Base-by-base conservation (phyloP, 495 filamentous ascomycete genomes). In the Penicilliopsis zonata region DNA sequence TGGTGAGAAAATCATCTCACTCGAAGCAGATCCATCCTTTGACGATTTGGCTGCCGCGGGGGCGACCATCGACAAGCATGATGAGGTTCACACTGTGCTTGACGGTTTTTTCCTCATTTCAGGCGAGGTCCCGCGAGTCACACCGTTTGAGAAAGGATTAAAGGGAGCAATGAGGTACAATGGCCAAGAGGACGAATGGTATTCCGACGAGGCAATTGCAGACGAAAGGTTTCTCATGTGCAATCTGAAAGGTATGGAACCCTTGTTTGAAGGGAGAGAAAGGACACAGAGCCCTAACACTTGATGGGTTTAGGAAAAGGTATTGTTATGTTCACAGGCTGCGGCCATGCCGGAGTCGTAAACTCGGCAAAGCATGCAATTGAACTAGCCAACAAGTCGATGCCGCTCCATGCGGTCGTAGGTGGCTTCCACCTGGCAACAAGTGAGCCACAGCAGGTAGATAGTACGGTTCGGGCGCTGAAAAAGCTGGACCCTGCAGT, bases 241-340 rank as follows among this genome's bases (percentile, higher is more conserved):
- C 36, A 69, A 72, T 34, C 36, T 76, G 16, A 76, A 73, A 55
- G 69, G 69, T 66, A 32, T 5, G 39, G 37, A 4, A 14, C 20
- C 25, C 4, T 9, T 27, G 25, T 13, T 13, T 23, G 21, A 23
- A 23, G 21, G 21, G 10, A 23, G 10, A 6, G 21, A 23, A n/a
- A n/a, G n/a, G n/a, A n/a, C n/a, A n/a, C n/a, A n/a, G n/a, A n/a
- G n/a, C n/a, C n/a, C n/a, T n/a, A n/a, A n/a, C n/a, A n/a, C n/a
- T n/a, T 13, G 14, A 20, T 28, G 31, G 18, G 41, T 38, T 13
- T 34, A 65, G 61, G 53, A 18, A 74, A 67, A 44, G 74, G 72
- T 8, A 55, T 78, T 13, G 68, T 78, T 5, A 50, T 76, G 10
- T 74, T 78, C 45, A 76, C 70, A 1, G 72, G 69, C n/a, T 77